A percentile compares a stretch with the other conserved stretches of the same genome.
phyloP scores from a whole-genome alignment of 75 land plant genomes.

The Ceratopteris richardii region DNA sequence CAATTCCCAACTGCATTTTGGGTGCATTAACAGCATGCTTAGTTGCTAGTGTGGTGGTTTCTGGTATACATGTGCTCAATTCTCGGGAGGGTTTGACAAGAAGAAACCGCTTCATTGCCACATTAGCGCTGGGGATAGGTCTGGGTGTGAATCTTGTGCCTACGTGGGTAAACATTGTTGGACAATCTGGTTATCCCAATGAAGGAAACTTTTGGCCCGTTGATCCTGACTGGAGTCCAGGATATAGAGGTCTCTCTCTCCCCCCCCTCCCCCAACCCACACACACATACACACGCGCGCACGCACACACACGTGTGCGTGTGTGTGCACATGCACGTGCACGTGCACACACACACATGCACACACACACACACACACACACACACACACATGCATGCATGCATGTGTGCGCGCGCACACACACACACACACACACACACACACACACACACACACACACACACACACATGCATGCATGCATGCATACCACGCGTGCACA shows the following conservation, averaged over 20 bases:
- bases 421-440: too few relatives aligned
- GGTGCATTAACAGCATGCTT: constrained; percentile 37
- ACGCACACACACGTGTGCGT: background rate
- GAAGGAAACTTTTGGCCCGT: constrained; percentile 38
- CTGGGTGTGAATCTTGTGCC: constrained; percentile 31
- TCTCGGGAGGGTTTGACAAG: constrained; percentile 22
- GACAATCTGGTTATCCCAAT: constrained; percentile 19
- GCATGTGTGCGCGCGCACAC: too few relatives aligned
- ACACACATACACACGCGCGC: background rate
- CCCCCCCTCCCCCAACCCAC: background rate
- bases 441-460: too few relatives aligned
- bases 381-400: too few relatives aligned
- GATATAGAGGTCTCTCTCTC: constrained; percentile 26
- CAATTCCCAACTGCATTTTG: constrained; percentile 30
- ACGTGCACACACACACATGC: background rate
- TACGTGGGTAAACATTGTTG: constrained; percentile 34
- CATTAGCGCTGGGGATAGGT: constrained; percentile 28
- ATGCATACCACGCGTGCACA: too few relatives aligned
- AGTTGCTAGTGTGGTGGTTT: constrained; percentile 26
- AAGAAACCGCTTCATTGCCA: constrained; percentile 29
- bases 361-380: too few relatives aligned
- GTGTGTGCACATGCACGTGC: background rate
- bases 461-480: too few relatives aligned
- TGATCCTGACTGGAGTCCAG: constrained; percentile 23
- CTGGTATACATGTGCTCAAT: constrained; percentile 28